Evolutionary conservation across 345 rosid genomes (phyloP).

Genomic region (Lepidium africanum): DNA sequence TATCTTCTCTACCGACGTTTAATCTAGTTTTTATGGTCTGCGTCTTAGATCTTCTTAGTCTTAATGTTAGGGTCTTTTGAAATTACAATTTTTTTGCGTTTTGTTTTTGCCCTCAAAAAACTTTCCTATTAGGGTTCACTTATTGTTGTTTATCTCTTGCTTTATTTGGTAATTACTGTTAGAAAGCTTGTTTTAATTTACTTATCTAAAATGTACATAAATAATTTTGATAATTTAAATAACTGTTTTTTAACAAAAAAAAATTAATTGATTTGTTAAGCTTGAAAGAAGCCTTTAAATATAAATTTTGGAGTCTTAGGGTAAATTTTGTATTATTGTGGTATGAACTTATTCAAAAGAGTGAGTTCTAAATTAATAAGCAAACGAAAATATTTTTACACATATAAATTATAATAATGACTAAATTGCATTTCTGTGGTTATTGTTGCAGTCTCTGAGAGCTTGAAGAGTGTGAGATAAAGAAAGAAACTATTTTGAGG

Average conservation of each 20-base stretch:
- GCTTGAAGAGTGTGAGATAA: not conserved
- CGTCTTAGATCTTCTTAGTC: slow-evolving; percentile 5
- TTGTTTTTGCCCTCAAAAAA: not conserved
- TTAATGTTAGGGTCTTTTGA: not conserved
- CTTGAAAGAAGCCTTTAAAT: not conserved
- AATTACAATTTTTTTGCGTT: not conserved
- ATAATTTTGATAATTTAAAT: not conserved
- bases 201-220: not conserved
- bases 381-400: not conserved
- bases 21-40: not conserved
- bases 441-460: not conserved
- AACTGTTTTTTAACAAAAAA: too few species aligned
- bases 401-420: not conserved
- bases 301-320: not conserved
- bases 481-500: not conserved
- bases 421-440: not conserved
- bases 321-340: not conserved
- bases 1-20: not conserved
- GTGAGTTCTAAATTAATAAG: not conserved
- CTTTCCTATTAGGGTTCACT: not conserved
- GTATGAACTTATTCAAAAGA: not conserved
- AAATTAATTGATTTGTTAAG: too few species aligned
- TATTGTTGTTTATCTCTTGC: not conserved
- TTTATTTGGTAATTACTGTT: not conserved
- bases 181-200: not conserved